These are phyloP conservation scores for Triticum urartu DNA, from an alignment of 176 grass and related monocot genomes.

Conservation along the genomic window DNA sequence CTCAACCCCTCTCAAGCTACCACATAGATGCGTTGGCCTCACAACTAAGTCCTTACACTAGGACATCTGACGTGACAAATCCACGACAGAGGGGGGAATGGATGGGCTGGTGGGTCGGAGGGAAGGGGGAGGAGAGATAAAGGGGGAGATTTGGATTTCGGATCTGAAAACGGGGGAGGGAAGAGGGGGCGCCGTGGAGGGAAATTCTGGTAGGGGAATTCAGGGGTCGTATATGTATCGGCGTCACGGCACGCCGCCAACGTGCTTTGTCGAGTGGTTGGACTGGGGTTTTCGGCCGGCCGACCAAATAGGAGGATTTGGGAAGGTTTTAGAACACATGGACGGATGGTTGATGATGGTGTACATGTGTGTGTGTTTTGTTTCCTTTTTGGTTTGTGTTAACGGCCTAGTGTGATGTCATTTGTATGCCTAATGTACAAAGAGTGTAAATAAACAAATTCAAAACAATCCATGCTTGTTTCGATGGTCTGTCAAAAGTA, in stretches of 20 bases:
- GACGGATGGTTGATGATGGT: background rate
- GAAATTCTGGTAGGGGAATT: background rate
- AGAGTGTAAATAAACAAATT: no score
- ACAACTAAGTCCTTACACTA: no score
- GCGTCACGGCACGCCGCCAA: background rate
- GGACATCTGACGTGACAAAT: no score
- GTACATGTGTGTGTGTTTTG: background rate
- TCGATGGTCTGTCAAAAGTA: no score
- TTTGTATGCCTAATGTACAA: no score
- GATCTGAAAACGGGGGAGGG: slow-evolving; percentile 49
- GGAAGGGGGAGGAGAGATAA: slow-evolving; percentile 19
- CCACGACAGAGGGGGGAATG: background rate
- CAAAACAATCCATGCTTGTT: no score
- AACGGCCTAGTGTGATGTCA: background rate
- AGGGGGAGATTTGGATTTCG: background rate
- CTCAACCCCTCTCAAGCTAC: no score
- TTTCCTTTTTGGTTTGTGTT: background rate
- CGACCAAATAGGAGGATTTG: background rate
- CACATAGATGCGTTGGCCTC: no score
- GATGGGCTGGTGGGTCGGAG: slow-evolving; percentile 16
- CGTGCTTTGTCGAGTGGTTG: background rate
- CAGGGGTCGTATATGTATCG: background rate
- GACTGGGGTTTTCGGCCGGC: background rate
- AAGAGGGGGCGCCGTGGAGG: slow-evolving; percentile 33
- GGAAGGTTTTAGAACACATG: background rate